Conservation (phyloP, 371 early-diverging fungal species). For the Apophysomyces variabilis region DNA sequence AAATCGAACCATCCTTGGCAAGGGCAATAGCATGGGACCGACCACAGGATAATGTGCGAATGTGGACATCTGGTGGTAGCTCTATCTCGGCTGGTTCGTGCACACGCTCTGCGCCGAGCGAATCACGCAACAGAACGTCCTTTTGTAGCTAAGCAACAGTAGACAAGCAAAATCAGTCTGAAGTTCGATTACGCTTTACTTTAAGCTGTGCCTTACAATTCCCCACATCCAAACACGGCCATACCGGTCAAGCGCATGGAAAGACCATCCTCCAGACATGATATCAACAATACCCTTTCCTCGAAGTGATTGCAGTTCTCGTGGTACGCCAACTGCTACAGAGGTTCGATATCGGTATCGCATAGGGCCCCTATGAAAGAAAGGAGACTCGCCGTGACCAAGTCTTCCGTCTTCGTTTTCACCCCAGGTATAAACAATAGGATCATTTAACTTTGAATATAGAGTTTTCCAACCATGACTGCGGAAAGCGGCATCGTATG, state of each 20-base stretch:
- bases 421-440: slow-evolving; percentile 49
- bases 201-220: slow-evolving; percentile 30
- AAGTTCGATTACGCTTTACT: neutral
- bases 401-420: slow-evolving; percentile 37
- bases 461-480: slow-evolving; percentile 45
- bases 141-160: slow-evolving; percentile 12
- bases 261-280: slow-evolving; percentile 52
- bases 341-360: neutral
- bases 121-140: neutral
- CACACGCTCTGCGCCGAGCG: slow-evolving; percentile 15
- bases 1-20: slow-evolving; percentile 32
- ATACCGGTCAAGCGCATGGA: slow-evolving; percentile 46
- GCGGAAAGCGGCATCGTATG: slow-evolving; percentile 36
- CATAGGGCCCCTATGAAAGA: neutral
- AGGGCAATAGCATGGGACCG: slow-evolving; percentile 48
- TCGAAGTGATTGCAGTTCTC: slow-evolving; percentile 28
- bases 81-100: slow-evolving; percentile 16
- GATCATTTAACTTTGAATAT: slow-evolving; percentile 34
- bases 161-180: neutral
- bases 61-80: slow-evolving; percentile 15
- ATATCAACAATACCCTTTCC: slow-evolving; percentile 48
- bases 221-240: slow-evolving; percentile 56
- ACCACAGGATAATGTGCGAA: slow-evolving; percentile 32
- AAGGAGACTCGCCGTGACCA: slow-evolving; percentile 25
- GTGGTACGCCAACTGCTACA: slow-evolving; percentile 22